Evolutionary conservation across 805 yeast species (phyloP), one percentile per base, ranked within the genome.

Genomic region (Saccharomycopsis guyanensis): DNA sequence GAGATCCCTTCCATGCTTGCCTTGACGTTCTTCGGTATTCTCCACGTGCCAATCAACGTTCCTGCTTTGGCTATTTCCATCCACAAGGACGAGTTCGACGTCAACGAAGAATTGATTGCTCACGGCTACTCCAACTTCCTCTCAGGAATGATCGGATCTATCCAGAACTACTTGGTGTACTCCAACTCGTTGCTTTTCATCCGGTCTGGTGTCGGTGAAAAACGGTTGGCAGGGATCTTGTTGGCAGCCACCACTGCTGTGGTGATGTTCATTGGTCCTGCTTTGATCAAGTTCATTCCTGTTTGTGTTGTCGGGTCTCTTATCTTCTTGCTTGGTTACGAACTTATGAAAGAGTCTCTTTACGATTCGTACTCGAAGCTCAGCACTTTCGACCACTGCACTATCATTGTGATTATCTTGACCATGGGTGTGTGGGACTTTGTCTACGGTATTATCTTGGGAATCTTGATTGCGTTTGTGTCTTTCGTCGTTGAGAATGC

Each of bases 341-440:
- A 93, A 61, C 68, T 93, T 44, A 62, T 93, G 54, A 79, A 82
- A 46, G 98, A 93, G 62, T 86, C 97, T 0, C 58, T 93, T 5
- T 76, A 75, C 55, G 97, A 93, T 61, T 87, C 97, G 0, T 72
- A 75, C 64, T 93, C 91, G 3, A 76, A 82, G 52, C 72, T 91
- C 40, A 72, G 80, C 32, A 69, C 63, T 20, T 82, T 86, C 55
- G 98, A 93, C 62, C 93, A 93, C 60, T 55, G 76, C 27, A 93
- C 98, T 2, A 82, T 93, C 49, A 62, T 84, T 7, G 78, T 82
- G 5, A 93, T 93, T 55, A 95, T 94, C n/a, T 65, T 87, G 25
- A 82, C 89, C 0, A 93, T 93, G 97, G 97, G 97, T 2, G 80
- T 84, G 1, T 82, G 86, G 74, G 98, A 93, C 65, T 93, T 93